Evolutionary conservation across 352 stramenopile species (phyloP), one percentile per base, ranked within the genome.

Genomic region (Blastocystis sp.): DNA sequence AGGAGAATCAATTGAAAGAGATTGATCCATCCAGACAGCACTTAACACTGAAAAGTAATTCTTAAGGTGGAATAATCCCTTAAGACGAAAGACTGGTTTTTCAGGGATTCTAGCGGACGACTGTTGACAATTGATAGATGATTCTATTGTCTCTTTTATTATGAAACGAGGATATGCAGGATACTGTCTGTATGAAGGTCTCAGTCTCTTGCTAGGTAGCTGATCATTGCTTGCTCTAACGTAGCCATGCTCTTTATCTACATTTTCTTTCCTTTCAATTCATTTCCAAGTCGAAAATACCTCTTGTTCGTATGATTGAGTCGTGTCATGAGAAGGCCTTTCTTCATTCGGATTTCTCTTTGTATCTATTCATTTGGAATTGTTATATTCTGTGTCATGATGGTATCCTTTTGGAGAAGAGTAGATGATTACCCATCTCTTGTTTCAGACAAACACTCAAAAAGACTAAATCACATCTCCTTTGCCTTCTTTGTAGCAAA

Each of bases 401-500:
- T 61, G 3, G 24, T 39, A 12, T 57, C 51, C 21, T 83, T 83
- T 46, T 35, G 56, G n/a, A 54, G 5, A 27, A 63, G 27, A 51
- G 46, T 35, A 65, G 49, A 51, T 19, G 16, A 59, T 32, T 32
- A 54, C 49, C 49, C 21, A 2, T 32, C 16, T 52, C 19, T 11
- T 51, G 24, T 29, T 83, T 63, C 54, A 51, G 14, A n/a, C 59
- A 69, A 65, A 51, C 43, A 83, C n/a, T 12, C 46, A 63, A 29
- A 19, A 1, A 21, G 39, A 67, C 71, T 83, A 83, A 83, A 83
- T 83, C 46, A 83, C 21, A 43, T 27, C 29, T 75, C 57, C 51
- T 83, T 87, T 24, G 42, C 65, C 29, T 74, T 87, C 65, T 87
- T 87, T 1, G 65, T 21, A 87, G 59, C 77, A 12, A 54, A 74